These are phyloP conservation scores for Phaseolus lunatus DNA, from an alignment of 306 rosid species.

Conservation along the genomic window DNA sequence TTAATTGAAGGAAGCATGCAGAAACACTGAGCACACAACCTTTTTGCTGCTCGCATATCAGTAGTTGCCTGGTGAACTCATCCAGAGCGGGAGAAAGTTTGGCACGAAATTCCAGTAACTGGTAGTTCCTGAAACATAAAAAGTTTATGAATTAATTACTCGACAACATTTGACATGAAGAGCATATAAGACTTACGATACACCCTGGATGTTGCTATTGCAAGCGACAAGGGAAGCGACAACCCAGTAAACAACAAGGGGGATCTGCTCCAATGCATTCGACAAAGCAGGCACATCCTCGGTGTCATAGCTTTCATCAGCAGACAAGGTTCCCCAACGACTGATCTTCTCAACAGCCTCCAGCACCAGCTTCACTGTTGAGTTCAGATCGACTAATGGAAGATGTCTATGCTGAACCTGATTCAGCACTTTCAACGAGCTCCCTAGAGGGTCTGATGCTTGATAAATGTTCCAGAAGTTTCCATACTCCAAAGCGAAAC, in stretches of 20 bases:
- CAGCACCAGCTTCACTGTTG: slow-evolving; percentile 5
- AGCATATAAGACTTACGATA: neutral
- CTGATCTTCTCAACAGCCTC: slow-evolving; percentile 48
- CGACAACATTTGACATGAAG: neutral
- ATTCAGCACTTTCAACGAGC: slow-evolving; percentile 19
- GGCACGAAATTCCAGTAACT: neutral
- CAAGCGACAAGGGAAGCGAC: slow-evolving; percentile 31
- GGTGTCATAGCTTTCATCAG: slow-evolving; percentile 1
- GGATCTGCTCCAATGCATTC: slow-evolving; percentile 26
- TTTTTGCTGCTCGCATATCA: neutral
- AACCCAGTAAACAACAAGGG: slow-evolving; percentile 32
- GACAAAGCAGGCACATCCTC: slow-evolving; percentile 23
- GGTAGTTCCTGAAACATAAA: slow-evolving; percentile 4
- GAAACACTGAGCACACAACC: slow-evolving; percentile 20
- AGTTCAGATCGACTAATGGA: neutral
- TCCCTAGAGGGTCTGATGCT: slow-evolving; percentile 15
- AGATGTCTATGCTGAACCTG: slow-evolving; percentile 8
- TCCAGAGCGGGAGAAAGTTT: slow-evolving; percentile 15
- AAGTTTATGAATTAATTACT: neutral
- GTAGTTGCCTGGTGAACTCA: neutral
- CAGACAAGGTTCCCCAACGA: slow-evolving; percentile 42
- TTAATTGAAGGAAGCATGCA: neutral
- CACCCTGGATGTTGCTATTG: neutral
- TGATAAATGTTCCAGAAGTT: slow-evolving; percentile 21
- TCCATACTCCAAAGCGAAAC: slow-evolving; percentile 37